phyloP scores from a whole-genome alignment of 768 basidiomycete species.

The Suillus hirtellus region DNA sequence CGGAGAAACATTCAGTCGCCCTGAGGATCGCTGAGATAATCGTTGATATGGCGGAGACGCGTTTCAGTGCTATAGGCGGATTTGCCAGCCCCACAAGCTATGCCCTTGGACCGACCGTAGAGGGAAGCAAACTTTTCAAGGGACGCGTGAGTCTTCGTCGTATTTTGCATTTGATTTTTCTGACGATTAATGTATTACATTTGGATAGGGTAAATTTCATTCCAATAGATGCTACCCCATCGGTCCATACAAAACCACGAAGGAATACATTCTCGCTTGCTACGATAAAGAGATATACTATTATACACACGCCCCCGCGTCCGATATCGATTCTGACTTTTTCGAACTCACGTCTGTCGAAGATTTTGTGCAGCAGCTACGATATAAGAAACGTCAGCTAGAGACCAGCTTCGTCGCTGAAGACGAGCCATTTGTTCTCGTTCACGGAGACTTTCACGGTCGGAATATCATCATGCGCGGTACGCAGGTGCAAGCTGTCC shows the following conservation, averaged over 20 bases:
- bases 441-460: neutral
- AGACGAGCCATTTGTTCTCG: neutral
- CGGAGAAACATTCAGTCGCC: neutral
- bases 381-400: neutral
- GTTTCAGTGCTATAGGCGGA: neutral
- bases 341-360: neutral
- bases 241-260: neutral
- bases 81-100: neutral
- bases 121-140: neutral
- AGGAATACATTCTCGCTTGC: neutral
- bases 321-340: neutral
- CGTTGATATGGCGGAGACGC: neutral
- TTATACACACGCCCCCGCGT: neutral
- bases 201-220: neutral
- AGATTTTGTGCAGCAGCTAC: neutral
- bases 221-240: neutral
- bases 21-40: neutral
- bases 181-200: neutral
- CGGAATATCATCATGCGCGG: neutral
- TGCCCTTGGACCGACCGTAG: neutral
- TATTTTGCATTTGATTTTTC: neutral
- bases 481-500: neutral
- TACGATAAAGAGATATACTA: constrained; percentile 1
- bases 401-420: neutral
- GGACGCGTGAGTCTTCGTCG: neutral